A percentile compares a stretch with the other conserved stretches of the same genome.
Conservation (phyloP, 768 basidiomycete species). For the Agaricus bisporus region DNA sequence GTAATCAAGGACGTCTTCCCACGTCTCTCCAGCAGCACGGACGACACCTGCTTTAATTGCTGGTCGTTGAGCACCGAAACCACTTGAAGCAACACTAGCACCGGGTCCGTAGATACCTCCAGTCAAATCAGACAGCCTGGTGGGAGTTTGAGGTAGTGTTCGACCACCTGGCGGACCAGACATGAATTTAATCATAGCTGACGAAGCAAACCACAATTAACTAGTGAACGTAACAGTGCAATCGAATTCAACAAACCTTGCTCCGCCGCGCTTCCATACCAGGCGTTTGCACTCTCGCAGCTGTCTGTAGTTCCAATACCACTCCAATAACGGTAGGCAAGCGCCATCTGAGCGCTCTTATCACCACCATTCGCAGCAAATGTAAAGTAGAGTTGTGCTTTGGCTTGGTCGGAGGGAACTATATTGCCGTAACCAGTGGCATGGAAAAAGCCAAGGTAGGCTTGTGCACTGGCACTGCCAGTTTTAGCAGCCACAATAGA, state of each 20-base stretch:
- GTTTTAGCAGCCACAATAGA: slow-evolving; percentile 56
- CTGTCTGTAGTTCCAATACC: slow-evolving; percentile 89
- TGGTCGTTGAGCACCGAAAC: slow-evolving; percentile 60
- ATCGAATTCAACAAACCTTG: slow-evolving; percentile 43
- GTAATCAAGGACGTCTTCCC: slow-evolving; percentile 90
- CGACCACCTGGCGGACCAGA: slow-evolving; percentile 89
- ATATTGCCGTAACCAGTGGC: slow-evolving; percentile 74
- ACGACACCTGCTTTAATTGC: slow-evolving; percentile 82
- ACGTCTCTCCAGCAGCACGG: slow-evolving; percentile 85
- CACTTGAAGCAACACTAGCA: slow-evolving; percentile 89
- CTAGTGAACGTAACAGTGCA: background rate
- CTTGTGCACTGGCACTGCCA: slow-evolving; percentile 85
- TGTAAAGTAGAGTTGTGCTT: slow-evolving; percentile 88
- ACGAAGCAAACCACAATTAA: background rate
- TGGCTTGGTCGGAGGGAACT: slow-evolving; percentile 62
- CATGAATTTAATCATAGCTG: slow-evolving; percentile 76
- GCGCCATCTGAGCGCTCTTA: slow-evolving; percentile 85
- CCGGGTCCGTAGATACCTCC: slow-evolving; percentile 96
- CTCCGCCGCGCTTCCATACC: slow-evolving; percentile 89
- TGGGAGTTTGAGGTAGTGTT: slow-evolving; percentile 75
- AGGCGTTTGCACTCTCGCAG: slow-evolving; percentile 76
- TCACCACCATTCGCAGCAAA: slow-evolving; percentile 89
- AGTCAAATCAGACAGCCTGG: slow-evolving; percentile 79
- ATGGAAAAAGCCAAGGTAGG: slow-evolving; percentile 82
- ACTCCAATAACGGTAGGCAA: slow-evolving; percentile 93